phyloP scores from a whole-genome alignment of 768 basidiomycete species.

The Pulveroboletus ravenelii region DNA sequence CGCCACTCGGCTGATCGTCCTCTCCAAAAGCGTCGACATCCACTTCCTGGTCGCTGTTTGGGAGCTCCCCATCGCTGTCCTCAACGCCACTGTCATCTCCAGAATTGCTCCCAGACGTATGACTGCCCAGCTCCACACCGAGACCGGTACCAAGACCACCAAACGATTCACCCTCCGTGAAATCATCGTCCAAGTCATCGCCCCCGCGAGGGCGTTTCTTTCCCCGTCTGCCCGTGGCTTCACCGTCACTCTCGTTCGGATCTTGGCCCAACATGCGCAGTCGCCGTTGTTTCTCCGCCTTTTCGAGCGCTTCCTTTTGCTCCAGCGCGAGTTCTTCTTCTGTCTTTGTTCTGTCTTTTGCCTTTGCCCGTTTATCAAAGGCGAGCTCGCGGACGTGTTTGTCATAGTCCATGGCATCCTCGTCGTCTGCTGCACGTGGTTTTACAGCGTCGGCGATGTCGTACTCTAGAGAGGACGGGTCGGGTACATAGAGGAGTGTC shows the following conservation, averaged over 20 bases:
- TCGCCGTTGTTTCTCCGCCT: slow-evolving; percentile 73
- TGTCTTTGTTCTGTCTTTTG: slow-evolving; percentile 93
- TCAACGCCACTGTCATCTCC: slow-evolving; percentile 34
- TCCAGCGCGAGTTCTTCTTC: slow-evolving; percentile 91
- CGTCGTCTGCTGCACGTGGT: background rate
- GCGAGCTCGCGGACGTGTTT: slow-evolving; percentile 87
- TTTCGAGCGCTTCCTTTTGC: slow-evolving; percentile 80
- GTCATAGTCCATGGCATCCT: slow-evolving; percentile 71
- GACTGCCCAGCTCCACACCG: slow-evolving; percentile 39
- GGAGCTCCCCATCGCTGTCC: slow-evolving; percentile 20
- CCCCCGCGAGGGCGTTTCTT: slow-evolving; percentile 60
- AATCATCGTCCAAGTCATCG: slow-evolving; percentile 93
- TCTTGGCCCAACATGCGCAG: slow-evolving; percentile 84
- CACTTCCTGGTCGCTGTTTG: slow-evolving; percentile 25
- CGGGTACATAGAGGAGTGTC: slow-evolving; percentile 60
- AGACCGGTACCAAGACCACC: slow-evolving; percentile 33
- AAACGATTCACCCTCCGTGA: slow-evolving; percentile 38
- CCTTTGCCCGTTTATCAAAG: slow-evolving; percentile 89
- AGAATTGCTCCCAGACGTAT: slow-evolving; percentile 31
- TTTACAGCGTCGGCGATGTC: slow-evolving; percentile 22
- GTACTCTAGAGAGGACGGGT: slow-evolving; percentile 41
- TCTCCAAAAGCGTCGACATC: slow-evolving; percentile 31
- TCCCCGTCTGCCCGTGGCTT: slow-evolving; percentile 35
- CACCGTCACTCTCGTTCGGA: slow-evolving; percentile 62
- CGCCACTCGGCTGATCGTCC: slow-evolving; percentile 34